A percentile compares a stretch with the other conserved stretches of the same genome.
Conservation (phyloP, 1,139 yeast genomes). For the Hansenula lynferdii region DNA sequence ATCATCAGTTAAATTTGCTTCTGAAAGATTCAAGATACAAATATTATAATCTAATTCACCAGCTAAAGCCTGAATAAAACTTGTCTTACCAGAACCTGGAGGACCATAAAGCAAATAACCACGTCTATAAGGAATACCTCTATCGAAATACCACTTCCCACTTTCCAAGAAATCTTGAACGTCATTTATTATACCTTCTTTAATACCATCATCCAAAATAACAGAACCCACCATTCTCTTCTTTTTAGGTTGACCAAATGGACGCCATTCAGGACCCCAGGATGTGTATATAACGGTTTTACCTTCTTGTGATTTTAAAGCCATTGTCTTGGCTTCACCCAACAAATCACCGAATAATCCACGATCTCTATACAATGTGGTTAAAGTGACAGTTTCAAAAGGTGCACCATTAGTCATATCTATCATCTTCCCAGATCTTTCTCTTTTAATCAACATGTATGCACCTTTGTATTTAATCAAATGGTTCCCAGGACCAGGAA, state of each 20-base stretch:
- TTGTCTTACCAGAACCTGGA: constrained; percentile 96
- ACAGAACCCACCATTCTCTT: constrained; percentile 85
- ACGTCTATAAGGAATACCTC: constrained; percentile 96
- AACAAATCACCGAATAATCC: constrained; percentile 65
- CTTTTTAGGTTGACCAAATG: constrained; percentile 93
- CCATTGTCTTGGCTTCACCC: constrained; percentile 79
- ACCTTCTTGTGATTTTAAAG: constrained; percentile 82
- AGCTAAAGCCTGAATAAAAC: constrained; percentile 93
- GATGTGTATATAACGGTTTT: constrained; percentile 91
- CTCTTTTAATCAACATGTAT: constrained; percentile 82
- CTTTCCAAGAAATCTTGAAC: constrained; percentile 73
- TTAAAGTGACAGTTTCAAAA: constrained; percentile 89
- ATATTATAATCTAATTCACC: constrained; percentile 95
- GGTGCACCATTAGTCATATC: constrained; percentile 93
- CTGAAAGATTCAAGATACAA: constrained; percentile 87
- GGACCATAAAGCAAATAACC: constrained; percentile 96
- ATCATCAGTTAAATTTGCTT: constrained; percentile 89
- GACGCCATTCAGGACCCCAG: constrained; percentile 99
- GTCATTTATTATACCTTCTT: constrained; percentile 61
- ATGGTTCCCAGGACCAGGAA: constrained; percentile 99
- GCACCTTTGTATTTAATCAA: constrained; percentile 83
- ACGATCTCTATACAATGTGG: constrained; percentile 84
- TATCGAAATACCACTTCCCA: constrained; percentile 88
- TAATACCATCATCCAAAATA: constrained; percentile 71
- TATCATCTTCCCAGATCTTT: constrained; percentile 82